A percentile compares a stretch with the other conserved stretches of the same genome.
Conservation (phyloP, 2,329 filamentous ascomycete species). For the Clonostachys solani region DNA sequence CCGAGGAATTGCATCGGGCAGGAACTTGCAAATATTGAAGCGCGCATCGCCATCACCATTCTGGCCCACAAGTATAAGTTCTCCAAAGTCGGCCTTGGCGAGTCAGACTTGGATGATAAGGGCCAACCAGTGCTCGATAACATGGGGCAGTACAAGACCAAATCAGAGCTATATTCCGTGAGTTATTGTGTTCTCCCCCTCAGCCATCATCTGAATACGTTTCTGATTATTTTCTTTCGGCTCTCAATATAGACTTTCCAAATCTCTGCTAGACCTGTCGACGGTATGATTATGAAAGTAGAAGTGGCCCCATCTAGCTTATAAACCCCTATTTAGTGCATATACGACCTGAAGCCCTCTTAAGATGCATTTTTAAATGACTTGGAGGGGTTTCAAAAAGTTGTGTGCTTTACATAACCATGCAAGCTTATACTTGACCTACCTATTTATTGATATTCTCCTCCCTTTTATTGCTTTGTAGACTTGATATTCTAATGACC, state of each 20-base stretch:
- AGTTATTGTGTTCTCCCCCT: neutral
- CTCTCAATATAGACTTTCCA: neutral
- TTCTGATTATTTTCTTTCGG: neutral
- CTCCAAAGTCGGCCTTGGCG: slow-evolving; percentile 7
- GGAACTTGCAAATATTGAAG: slow-evolving; percentile 42
- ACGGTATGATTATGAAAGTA: neutral
- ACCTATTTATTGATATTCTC: too few relatives aligned
- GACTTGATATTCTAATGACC: too few relatives aligned
- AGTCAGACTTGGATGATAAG: slow-evolving; percentile 5
- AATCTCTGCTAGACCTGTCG: neutral
- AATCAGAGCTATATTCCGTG: slow-evolving; percentile 7
- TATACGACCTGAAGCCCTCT: too few relatives aligned
- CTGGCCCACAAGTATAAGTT: slow-evolving; percentile 6
- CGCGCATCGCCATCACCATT: neutral
- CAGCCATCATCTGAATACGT: neutral
- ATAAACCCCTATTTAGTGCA: too few relatives aligned
- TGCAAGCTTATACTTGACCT: too few relatives aligned
- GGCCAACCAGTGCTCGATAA: slow-evolving; percentile 3
- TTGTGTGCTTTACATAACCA: too few relatives aligned
- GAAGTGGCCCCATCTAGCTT: neutral
- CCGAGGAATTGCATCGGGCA: slow-evolving; percentile 45
- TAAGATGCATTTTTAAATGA: too few relatives aligned
- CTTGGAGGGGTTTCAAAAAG: too few relatives aligned
- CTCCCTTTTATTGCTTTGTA: too few relatives aligned
- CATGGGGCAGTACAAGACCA: neutral